Percentiles rank a stretch among this genome's conserved stretches.
Evolutionary conservation across 495 filamentous ascomycete genomes (phyloP).

Genomic region (Aspergillus asperescens): DNA sequence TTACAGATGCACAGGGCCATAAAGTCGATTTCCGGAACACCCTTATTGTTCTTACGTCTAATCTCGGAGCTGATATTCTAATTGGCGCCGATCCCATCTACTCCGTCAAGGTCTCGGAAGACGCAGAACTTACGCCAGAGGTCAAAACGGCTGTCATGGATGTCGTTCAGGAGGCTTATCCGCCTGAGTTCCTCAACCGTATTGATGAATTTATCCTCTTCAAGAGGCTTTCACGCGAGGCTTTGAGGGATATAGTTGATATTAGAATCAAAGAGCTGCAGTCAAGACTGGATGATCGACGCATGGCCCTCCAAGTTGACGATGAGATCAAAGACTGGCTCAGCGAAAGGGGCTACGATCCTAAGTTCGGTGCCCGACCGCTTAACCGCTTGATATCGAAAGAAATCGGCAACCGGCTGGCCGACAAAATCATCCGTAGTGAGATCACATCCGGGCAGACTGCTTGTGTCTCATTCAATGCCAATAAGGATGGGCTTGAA

Average conservation of each 20-base stretch:
- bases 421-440: conserved; percentile 86
- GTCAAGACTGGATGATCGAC: conserved; percentile 72
- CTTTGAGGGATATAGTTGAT: conserved; percentile 88
- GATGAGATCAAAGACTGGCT: conserved; percentile 77
- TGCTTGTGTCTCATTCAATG: conserved; percentile 61
- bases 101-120: conserved; percentile 46
- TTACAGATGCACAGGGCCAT: conserved; percentile 93
- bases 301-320: conserved; percentile 70
- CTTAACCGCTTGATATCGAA: conserved; percentile 86
- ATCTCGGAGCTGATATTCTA: conserved; percentile 60
- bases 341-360: conserved; percentile 81
- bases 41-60: conserved; percentile 91
- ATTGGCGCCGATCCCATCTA: conserved; percentile 41
- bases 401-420: conserved; percentile 80
- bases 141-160: conserved; percentile 80
- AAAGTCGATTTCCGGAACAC: conserved; percentile 96
- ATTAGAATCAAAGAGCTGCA: conserved; percentile 86
- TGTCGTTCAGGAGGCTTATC: conserved; percentile 70
- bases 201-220: conserved; percentile 98
- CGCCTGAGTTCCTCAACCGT: conserved; percentile 93
- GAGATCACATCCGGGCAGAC: conserved; percentile 68
- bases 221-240: conserved; percentile 68
- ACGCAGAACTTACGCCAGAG: conserved; percentile 60
- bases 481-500: conserved; percentile 32
- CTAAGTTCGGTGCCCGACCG: conserved; percentile 86